Evolutionary conservation across 306 rosid species (phyloP).

Genomic region (Corylus heterophylla): DNA sequence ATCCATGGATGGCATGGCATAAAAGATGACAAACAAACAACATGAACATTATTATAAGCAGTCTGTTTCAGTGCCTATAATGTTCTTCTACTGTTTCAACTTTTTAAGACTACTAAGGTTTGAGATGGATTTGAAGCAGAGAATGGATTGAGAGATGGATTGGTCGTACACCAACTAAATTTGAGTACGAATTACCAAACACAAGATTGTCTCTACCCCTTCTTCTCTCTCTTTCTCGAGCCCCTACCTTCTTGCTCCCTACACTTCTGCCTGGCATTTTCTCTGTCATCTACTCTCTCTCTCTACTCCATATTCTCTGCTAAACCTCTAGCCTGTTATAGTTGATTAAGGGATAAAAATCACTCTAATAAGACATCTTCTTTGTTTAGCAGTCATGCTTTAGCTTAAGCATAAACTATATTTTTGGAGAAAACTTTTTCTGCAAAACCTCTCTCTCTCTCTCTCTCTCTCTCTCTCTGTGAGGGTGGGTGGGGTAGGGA

Average conservation of each 20-base stretch:
- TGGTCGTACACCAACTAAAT: conserved; percentile 31
- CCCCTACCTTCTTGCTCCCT: conserved; percentile 73
- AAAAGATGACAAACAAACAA: background rate
- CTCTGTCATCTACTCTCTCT: conserved; percentile 21
- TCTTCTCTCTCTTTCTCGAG: conserved; percentile 86
- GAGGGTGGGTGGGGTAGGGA: too few species aligned
- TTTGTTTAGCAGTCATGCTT: conserved; percentile 17
- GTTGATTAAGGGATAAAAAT: conserved; percentile 1
- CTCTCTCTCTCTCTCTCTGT: too few species aligned
- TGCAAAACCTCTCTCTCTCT: conserved; percentile 9
- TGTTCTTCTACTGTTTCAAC: background rate
- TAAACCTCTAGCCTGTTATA: conserved; percentile 14
- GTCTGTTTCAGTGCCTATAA: background rate
- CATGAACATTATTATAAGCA: background rate
- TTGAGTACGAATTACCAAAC: conserved; percentile 46
- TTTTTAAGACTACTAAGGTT: conserved; percentile 12
- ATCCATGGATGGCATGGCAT: background rate
- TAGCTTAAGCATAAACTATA: background rate
- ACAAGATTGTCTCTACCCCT: conserved; percentile 17
- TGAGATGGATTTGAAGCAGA: conserved; percentile 17
- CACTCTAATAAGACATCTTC: conserved; percentile 14
- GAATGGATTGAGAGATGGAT: conserved; percentile 8
- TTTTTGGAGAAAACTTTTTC: background rate
- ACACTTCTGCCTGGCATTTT: conserved; percentile 16
- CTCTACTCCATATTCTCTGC: conserved; percentile 25